phyloP scores from a whole-genome alignment of 768 basidiomycete species.

The Mycena galericulata region DNA sequence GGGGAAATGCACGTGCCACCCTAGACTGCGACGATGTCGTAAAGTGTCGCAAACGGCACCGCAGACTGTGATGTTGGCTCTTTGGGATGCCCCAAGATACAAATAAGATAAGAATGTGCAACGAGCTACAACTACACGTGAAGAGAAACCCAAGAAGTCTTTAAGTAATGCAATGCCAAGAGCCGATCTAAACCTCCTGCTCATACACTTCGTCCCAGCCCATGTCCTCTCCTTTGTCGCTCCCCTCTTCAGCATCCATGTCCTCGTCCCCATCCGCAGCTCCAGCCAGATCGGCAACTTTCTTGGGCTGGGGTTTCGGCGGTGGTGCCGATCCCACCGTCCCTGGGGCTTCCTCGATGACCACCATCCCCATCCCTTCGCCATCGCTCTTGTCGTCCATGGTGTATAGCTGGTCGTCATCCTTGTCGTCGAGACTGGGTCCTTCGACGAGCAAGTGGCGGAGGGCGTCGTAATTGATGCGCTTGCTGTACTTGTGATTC shows the following conservation, averaged over 20 bases:
- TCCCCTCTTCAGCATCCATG: slow-evolving; percentile 57
- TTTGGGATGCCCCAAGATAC: too few relatives aligned
- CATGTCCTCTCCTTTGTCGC: slow-evolving; percentile 66
- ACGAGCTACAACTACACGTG: slow-evolving; percentile 28
- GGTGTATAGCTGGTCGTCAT: slow-evolving; percentile 55
- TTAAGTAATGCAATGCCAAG: slow-evolving; percentile 20
- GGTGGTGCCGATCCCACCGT: slow-evolving; percentile 44
- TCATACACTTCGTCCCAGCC: slow-evolving; percentile 72
- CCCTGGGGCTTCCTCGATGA: slow-evolving; percentile 63
- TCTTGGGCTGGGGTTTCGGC: slow-evolving; percentile 40
- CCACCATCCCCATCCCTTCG: slow-evolving; percentile 43
- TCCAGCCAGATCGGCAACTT: slow-evolving; percentile 33
- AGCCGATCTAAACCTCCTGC: slow-evolving; percentile 67
- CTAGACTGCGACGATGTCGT: too few relatives aligned
- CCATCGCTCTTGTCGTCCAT: slow-evolving; percentile 57
- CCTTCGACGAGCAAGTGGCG: slow-evolving; percentile 78
- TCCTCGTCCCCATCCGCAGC: slow-evolving; percentile 35
- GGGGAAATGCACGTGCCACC: too few relatives aligned
- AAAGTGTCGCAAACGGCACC: slow-evolving; percentile 94
- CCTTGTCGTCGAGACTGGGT: slow-evolving; percentile 58
- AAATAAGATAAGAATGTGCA: slow-evolving; percentile 60
- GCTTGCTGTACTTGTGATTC: slow-evolving; percentile 88
- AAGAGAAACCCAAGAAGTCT: slow-evolving; percentile 8
- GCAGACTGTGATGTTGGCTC: slow-evolving; percentile 61
- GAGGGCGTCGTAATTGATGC: slow-evolving; percentile 94